Evolutionary conservation across 2,329 filamentous ascomycete genomes (phyloP).

Genomic region (Drechslerella dactyloides): DNA sequence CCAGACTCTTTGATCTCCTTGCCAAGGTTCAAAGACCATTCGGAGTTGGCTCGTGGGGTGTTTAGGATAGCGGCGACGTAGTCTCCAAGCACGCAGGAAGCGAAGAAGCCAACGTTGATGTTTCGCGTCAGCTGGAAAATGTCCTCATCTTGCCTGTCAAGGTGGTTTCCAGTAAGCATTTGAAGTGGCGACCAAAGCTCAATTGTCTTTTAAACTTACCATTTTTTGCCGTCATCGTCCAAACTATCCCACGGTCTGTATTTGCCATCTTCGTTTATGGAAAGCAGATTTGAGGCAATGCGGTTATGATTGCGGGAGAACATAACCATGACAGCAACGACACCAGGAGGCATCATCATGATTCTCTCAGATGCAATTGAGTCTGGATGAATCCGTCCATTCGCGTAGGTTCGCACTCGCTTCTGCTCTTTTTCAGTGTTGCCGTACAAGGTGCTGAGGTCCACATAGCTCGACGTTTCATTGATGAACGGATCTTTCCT

Average conservation of each 20-base stretch:
- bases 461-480: slow-evolving; percentile 76
- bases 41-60: slow-evolving; percentile 61
- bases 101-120: slow-evolving; percentile 61
- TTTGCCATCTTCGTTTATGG: slow-evolving; percentile 70
- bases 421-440: slow-evolving; percentile 70
- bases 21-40: slow-evolving; percentile 68
- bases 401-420: slow-evolving; percentile 67
- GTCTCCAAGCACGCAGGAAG: slow-evolving; percentile 66
- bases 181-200: neutral
- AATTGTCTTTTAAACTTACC: slow-evolving; percentile 55
- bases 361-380: slow-evolving; percentile 72
- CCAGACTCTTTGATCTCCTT: slow-evolving; percentile 64
- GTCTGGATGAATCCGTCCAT: slow-evolving; percentile 73
- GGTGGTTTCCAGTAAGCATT: slow-evolving; percentile 55
- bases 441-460: slow-evolving; percentile 75
- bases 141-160: slow-evolving; percentile 66
- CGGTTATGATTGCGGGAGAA: slow-evolving; percentile 76
- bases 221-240: slow-evolving; percentile 57
- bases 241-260: slow-evolving; percentile 60
- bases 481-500: slow-evolving; percentile 69
- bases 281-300: slow-evolving; percentile 67
- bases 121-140: slow-evolving; percentile 47
- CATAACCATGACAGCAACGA: slow-evolving; percentile 70
- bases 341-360: slow-evolving; percentile 71
- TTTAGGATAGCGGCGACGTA: slow-evolving; percentile 69